Evolutionary conservation across 768 basidiomycete species (phyloP).

Genomic region (Tricholoma matsutake): DNA sequence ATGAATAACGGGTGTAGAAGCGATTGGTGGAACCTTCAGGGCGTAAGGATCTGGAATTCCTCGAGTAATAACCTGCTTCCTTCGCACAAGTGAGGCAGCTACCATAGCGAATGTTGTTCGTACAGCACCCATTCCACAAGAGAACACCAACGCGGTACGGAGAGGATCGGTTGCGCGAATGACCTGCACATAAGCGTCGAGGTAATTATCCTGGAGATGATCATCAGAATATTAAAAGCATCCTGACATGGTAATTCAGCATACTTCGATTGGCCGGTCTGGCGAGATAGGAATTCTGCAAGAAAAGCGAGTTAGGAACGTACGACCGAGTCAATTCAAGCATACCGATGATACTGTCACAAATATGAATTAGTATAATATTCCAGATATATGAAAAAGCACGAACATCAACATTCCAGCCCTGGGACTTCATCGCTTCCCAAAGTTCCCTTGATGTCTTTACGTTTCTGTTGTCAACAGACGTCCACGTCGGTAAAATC

Average conservation of each 20-base stretch:
- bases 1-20: constrained; percentile 14
- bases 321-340: background rate
- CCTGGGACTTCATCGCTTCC: constrained; percentile 70
- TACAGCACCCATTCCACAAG: constrained; percentile 96
- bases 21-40: constrained; percentile 27
- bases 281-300: constrained; percentile 91
- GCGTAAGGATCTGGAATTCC: constrained; percentile 82
- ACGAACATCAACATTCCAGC: constrained; percentile 90
- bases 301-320: background rate
- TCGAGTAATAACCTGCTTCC: constrained; percentile 65
- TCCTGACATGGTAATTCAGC: constrained; percentile 7
- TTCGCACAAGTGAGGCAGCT: constrained; percentile 82
- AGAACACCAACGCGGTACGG: constrained; percentile 83
- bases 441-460: constrained; percentile 86
- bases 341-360: constrained; percentile 72
- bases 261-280: constrained; percentile 84
- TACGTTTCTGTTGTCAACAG: constrained; percentile 81
- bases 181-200: constrained; percentile 87
- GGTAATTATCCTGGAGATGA: constrained; percentile 75
- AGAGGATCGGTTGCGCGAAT: constrained; percentile 79
- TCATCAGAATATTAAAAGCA: background rate
- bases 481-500: constrained; percentile 91
- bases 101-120: constrained; percentile 97
- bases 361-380: constrained; percentile 10
- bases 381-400: background rate